Evolutionary conservation across 495 filamentous ascomycete genomes (phyloP).

Genomic region (Tuber magnatum): DNA sequence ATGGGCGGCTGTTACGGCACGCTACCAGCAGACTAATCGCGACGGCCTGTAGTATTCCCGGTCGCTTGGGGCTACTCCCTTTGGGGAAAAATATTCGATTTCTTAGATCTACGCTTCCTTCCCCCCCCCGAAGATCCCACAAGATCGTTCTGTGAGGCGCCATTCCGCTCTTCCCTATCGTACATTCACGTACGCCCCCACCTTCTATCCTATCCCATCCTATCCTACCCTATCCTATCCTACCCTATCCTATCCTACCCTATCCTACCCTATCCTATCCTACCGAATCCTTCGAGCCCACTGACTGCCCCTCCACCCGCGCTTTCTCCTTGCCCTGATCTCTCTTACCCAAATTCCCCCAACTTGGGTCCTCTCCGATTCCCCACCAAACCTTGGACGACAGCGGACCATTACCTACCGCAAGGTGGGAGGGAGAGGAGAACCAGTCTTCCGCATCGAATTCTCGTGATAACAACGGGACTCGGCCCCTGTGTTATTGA

Average conservation of each 20-base stretch:
- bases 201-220: constrained; percentile 18
- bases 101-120: background rate
- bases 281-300: constrained; percentile 17
- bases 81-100: constrained; percentile 14
- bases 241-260: too few relatives aligned
- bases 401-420: background rate
- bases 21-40: constrained; percentile 5
- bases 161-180: constrained; percentile 13
- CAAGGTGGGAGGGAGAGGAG: background rate
- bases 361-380: constrained; percentile 15
- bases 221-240: background rate
- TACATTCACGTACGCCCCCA: constrained; percentile 18
- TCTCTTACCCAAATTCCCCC: constrained; percentile 14
- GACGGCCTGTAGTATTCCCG: constrained; percentile 26
- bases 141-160: constrained; percentile 22
- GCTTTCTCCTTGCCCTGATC: constrained; percentile 12
- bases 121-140: constrained; percentile 15
- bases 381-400: background rate
- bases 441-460: background rate
- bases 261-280: constrained; percentile 22
- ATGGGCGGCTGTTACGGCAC: constrained; percentile 29
- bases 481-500: background rate
- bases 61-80: constrained; percentile 29
- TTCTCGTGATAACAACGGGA: background rate
- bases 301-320: constrained; percentile 17